Evolutionary conservation across 179 eudicot genomes (phyloP).

Genomic region (Beta corolliflora): DNA sequence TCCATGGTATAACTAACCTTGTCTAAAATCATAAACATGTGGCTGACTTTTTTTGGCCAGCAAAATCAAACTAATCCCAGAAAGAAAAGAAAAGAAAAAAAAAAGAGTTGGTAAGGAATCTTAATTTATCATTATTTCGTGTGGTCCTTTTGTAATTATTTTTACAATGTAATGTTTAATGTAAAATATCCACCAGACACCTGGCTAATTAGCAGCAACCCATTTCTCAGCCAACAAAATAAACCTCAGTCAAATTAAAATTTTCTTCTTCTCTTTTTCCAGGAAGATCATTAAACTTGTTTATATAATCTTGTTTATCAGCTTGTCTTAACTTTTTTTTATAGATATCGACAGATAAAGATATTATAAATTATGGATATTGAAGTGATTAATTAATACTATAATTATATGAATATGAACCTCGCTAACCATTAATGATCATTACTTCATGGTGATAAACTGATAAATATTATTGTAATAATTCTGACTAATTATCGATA

Average conservation of each 20-base stretch:
- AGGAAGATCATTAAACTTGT: too few relatives aligned
- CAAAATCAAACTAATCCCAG: constrained; percentile 15
- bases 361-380: neutral
- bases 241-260: neutral
- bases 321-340: too few relatives aligned
- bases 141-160: neutral
- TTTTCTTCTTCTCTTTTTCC: neutral
- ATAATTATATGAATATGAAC: neutral
- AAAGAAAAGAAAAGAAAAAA: neutral
- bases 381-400: neutral
- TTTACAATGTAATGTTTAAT: neutral
- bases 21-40: constrained; percentile 7
- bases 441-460: neutral
- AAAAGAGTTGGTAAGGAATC: neutral
- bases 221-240: neutral
- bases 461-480: neutral
- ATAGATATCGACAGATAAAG: neutral
- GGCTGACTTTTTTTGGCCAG: constrained; percentile 22
- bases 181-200: constrained; percentile 13
- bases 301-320: too few relatives aligned
- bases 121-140: neutral
- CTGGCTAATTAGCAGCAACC: constrained; percentile 12
- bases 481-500: constrained; percentile 3
- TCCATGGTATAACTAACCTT: neutral
- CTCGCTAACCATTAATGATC: neutral